Percentiles rank a stretch among this genome's conserved stretches.
Evolutionary conservation across 345 rosid species (phyloP).

Genomic region (Salix suchowensis): DNA sequence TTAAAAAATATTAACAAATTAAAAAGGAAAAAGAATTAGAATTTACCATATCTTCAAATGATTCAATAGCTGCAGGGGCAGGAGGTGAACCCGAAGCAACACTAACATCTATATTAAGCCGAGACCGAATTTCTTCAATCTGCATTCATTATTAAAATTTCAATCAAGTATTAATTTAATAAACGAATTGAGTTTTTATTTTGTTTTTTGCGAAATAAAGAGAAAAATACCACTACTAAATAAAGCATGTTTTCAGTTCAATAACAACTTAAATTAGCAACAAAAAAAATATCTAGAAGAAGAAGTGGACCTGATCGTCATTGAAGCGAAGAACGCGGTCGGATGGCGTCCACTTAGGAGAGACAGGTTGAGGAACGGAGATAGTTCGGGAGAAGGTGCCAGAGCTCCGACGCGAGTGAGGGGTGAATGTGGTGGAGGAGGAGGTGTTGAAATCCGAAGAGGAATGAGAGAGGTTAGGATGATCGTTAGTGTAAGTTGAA

Average conservation of each 20-base stretch:
- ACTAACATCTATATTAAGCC: slow-evolving; percentile 31
- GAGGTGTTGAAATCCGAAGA: slow-evolving; percentile 1
- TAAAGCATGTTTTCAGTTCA: not conserved
- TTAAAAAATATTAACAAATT: not conserved
- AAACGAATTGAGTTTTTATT: not conserved
- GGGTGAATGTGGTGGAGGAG: slow-evolving; percentile 4
- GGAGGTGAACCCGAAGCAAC: slow-evolving; percentile 25
- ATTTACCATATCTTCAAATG: slow-evolving; percentile 36
- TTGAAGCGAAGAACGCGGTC: slow-evolving; percentile 39
- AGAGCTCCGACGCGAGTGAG: slow-evolving; percentile 14
- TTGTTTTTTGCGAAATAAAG: not conserved
- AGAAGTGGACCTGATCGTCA: slow-evolving; percentile 15
- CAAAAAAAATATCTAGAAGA: not conserved
- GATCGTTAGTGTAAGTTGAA: slow-evolving; percentile 13
- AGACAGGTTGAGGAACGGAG: slow-evolving; percentile 25
- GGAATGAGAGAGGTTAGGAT: slow-evolving; percentile 5
- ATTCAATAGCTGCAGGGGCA: slow-evolving; percentile 35
- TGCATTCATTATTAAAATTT: not conserved
- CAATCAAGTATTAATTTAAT: not conserved
- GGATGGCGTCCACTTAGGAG: slow-evolving; percentile 34
- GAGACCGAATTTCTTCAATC: slow-evolving; percentile 37
- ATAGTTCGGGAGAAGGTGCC: slow-evolving; percentile 5
- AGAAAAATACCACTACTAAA: not conserved
- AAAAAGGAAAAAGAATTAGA: not conserved
- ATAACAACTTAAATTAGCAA: not conserved